Conservation (phyloP, 1,284 basidiomycete species). For the Puccinia polysora region DNA sequence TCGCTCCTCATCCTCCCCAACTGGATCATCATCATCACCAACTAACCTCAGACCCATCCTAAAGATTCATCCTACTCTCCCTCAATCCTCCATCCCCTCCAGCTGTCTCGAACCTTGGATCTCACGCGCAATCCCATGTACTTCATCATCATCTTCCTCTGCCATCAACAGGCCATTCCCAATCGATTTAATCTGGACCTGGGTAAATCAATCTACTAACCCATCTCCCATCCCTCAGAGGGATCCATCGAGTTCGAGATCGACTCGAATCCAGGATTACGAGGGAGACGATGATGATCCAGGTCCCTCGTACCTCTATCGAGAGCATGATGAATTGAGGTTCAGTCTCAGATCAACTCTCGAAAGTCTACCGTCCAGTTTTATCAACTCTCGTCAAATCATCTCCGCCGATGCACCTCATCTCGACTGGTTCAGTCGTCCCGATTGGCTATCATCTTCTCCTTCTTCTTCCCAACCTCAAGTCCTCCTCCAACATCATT, state of each 20-base stretch:
- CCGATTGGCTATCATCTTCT: neutral
- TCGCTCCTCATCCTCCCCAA: too few relatives aligned
- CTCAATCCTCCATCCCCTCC: neutral
- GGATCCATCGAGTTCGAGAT: neutral
- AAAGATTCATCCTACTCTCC: neutral
- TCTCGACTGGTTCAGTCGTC: neutral
- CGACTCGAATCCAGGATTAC: neutral
- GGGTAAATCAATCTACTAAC: conserved; percentile 19
- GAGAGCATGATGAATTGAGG: conserved; percentile 37
- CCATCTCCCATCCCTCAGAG: neutral
- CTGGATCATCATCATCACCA: neutral
- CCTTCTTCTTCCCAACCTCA: neutral
- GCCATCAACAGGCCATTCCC: neutral
- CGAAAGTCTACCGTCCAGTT: neutral
- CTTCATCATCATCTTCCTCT: neutral
- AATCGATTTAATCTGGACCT: conserved; percentile 36
- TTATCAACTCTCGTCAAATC: neutral
- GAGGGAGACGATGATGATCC: neutral
- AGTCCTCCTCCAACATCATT: neutral
- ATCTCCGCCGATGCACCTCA: conserved; percentile 8
- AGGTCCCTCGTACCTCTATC: conserved; percentile 1
- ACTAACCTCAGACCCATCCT: neutral
- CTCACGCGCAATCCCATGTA: neutral
- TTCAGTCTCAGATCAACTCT: neutral
- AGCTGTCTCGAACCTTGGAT: neutral